Conservation (phyloP, 2,329 filamentous ascomycete species). For the Colletotrichum tropicale region DNA sequence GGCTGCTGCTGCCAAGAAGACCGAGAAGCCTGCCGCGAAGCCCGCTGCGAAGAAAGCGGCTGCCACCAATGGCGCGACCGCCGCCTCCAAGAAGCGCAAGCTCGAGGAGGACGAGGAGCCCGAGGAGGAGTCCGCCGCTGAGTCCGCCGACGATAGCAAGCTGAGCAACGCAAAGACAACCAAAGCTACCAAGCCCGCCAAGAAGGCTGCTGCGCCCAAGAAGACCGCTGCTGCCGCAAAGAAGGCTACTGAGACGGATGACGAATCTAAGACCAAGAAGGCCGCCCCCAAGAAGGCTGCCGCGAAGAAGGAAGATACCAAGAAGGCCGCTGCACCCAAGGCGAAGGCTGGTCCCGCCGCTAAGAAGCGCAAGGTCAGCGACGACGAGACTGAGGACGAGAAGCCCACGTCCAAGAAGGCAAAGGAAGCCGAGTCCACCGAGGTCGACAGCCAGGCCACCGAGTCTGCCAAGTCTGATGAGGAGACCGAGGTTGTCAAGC, state of each 20-base stretch:
- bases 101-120: background rate
- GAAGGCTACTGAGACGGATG: conserved; percentile 41
- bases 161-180: conserved; percentile 22
- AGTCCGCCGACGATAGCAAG: background rate
- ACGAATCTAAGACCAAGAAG: conserved; percentile 31
- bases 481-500: conserved; percentile 11
- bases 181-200: conserved; percentile 28
- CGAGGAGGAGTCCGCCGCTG: background rate
- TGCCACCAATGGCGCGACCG: conserved; percentile 26
- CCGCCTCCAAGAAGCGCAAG: conserved; percentile 21
- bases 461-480: conserved; percentile 11
- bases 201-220: conserved; percentile 32
- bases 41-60: conserved; percentile 27
- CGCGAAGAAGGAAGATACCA: conserved; percentile 39
- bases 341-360: conserved; percentile 9
- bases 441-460: conserved; percentile 20
- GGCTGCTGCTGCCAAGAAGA: conserved; percentile 27
- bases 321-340: conserved; percentile 14
- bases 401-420: conserved; percentile 24
- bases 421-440: conserved; percentile 15
- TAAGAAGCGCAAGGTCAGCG: conserved; percentile 23
- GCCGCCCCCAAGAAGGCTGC: conserved; percentile 59
- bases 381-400: conserved; percentile 17
- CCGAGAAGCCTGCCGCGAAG: conserved; percentile 24
- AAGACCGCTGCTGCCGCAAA: conserved; percentile 15